Base-by-base conservation (phyloP, 345 rosid species). In the Balakata baccata region DNA sequence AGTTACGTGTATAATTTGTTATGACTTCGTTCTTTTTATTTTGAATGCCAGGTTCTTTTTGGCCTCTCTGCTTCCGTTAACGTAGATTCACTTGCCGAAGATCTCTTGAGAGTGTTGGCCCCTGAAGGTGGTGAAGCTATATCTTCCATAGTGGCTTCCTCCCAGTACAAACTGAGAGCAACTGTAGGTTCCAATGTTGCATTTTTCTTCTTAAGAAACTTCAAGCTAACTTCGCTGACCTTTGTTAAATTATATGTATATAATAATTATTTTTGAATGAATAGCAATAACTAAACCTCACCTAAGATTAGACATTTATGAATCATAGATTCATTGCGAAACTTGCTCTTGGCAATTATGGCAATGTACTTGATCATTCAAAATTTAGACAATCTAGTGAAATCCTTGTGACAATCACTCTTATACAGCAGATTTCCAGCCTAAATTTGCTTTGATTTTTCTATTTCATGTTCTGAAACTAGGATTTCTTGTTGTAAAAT, bases 1-100 rank as follows among this genome's bases (percentile, higher is more conserved):
- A 20, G 7, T 18, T 54, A 6, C 9, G 59, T 54, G 59, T 11
- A 34, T 11, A 34, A 11, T 34, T 22, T 51, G 54, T 54, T 60
- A 5, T 20, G 4, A 45, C n/a, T 53, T 72, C 38, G 38, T 62
- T 68, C 20, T n/a, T 73, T 20, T 34, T 25, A 8, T 67, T 71
- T 74, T 20, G 73, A 41, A 34, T 68, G 66, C 2, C 84, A 94
- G 98, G 87, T 92, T 76, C 92, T 94, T 73, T 92, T 90, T 78
- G 92, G 93, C 23, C 97, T 94, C 57, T 90, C 92, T 51, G 87
- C 85, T 60, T 85, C 87, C 0, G 93, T 77, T 75, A 78, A 89
- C 61, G 14, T 90, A 45, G 83, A 84, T 81, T 85, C 93, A 20
- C 84, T 91, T 11, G 79, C 88, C 37, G 85, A 86, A 56, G 96